phyloP scores from a whole-genome alignment of 169 alveolate genomes.

The Eimeria sp. region DNA sequence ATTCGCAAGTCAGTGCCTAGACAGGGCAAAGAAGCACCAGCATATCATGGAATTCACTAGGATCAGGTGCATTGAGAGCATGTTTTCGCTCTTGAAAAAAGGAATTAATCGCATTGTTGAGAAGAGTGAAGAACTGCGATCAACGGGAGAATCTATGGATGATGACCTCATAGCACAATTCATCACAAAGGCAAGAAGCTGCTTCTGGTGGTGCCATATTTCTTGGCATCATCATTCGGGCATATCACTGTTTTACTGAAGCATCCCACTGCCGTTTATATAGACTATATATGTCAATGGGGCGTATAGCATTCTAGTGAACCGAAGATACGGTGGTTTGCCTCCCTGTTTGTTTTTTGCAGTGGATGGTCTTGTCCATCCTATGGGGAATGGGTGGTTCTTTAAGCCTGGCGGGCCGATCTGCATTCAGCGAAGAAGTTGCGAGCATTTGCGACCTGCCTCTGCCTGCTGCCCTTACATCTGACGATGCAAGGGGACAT shows the following conservation, averaged over 20 bases:
- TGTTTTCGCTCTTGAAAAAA: conserved; percentile 93
- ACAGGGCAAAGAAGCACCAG: conserved; percentile 89
- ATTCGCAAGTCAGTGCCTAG: conserved; percentile 87
- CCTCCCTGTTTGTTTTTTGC: conserved; percentile 86
- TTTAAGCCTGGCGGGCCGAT: conserved; percentile 92
- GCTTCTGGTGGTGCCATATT: background rate
- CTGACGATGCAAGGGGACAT: conserved; percentile 29
- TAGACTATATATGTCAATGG: background rate
- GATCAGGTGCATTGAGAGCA: conserved; percentile 94
- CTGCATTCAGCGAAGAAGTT: conserved; percentile 91
- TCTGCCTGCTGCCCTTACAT: conserved; percentile 69
- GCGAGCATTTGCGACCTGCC: conserved; percentile 87
- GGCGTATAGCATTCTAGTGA: background rate
- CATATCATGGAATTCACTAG: conserved; percentile 97
- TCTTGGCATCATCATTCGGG: background rate
- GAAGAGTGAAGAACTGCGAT: conserved; percentile 40
- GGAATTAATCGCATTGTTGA: conserved; percentile 70
- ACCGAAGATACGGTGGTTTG: background rate
- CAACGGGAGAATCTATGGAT: conserved; percentile 53
- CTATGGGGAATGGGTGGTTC: conserved; percentile 98
- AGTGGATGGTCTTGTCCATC: conserved; percentile 92
- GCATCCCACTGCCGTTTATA: background rate
- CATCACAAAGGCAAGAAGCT: conserved; percentile 48
- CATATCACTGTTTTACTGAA: background rate
- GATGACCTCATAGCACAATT: conserved; percentile 38